Evolutionary conservation across 768 basidiomycete species (phyloP), one percentile per base, ranked within the genome.

Genomic region (Suillus cothurnatus): DNA sequence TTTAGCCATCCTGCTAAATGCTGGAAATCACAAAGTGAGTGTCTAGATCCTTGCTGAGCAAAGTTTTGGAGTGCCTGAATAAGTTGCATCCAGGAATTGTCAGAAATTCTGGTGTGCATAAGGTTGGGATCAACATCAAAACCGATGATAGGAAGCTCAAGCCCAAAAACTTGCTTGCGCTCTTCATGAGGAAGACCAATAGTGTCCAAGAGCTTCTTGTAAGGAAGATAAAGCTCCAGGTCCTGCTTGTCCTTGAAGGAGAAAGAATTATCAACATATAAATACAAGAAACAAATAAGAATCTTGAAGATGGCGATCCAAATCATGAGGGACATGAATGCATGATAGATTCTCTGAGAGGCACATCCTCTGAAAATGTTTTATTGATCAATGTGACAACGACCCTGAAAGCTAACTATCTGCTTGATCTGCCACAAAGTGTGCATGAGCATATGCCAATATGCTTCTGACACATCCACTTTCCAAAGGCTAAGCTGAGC

Each of bases 71-170:
- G n/a, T n/a, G n/a, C 32, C 5, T 32, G 55, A 79, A 77, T 56
- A 4, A 81, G 67, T 2, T 71, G 64, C 0, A 3, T 4, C 5
- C 32, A 6, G 1, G 5, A 2, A 0, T 69, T n/a, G 0, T 71
- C 72, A 0, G 70, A 59, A 34, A 80, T 69, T 0, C 67, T 66
- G 6, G 78, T 74, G 0, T 63, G 31, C 43, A 79, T 77, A 0
- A 23, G 2, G 8, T 72, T 69, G 0, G 71, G 69, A 31, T 81
- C 70, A 1, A 81, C 72, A 21, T 67, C 67, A 50, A 82, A 80
- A 0, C 80, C 79, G 49, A 81, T 79, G 38, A 81, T 73, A 0
- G 41, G 50, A 0, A 31, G 4, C 6, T 75, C 67, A 11, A 80
- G 60, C 0, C 59, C 68, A 14, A 77, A 69, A 1, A 81, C 60